phyloP scores from a whole-genome alignment of 116 monocot genomes.

The Thalassia testudinum region DNA sequence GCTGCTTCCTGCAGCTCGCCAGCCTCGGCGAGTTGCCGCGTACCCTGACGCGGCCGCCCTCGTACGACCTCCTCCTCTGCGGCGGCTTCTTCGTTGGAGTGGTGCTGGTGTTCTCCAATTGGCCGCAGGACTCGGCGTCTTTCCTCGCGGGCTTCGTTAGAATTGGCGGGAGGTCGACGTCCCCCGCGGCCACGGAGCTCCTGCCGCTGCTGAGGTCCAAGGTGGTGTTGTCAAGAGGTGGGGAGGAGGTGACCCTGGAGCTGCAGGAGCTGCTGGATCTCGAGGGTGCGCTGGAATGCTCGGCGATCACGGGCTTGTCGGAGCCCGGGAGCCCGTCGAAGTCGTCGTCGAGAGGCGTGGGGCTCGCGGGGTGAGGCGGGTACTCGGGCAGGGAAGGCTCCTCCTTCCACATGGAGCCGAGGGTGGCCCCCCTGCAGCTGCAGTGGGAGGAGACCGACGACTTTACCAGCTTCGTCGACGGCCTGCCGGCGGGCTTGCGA shows the following conservation, averaged over 20 bases:
- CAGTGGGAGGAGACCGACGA: constrained; percentile 12
- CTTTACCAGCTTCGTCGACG: constrained; percentile 3
- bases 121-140: neutral
- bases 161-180: constrained; percentile 43
- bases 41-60: constrained; percentile 14
- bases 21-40: constrained; percentile 35
- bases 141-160: constrained; percentile 24
- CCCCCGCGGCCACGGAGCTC: neutral
- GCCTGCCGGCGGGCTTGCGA: neutral
- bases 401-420: constrained; percentile 3
- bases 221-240: too few species aligned
- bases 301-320: constrained; percentile 9
- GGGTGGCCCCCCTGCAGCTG: constrained; percentile 2
- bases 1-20: constrained; percentile 6
- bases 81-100: neutral
- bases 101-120: neutral
- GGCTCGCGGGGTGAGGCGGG: neutral
- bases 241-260: neutral
- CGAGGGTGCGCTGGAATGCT: constrained; percentile 1
- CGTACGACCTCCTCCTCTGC: constrained; percentile 11
- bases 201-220: neutral
- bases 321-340: constrained; percentile 1
- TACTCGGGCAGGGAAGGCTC: constrained; percentile 7
- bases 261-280: constrained; percentile 1
- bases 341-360: neutral